phyloP scores from a whole-genome alignment of 75 land plant genomes.

The Gnetum montanum region DNA sequence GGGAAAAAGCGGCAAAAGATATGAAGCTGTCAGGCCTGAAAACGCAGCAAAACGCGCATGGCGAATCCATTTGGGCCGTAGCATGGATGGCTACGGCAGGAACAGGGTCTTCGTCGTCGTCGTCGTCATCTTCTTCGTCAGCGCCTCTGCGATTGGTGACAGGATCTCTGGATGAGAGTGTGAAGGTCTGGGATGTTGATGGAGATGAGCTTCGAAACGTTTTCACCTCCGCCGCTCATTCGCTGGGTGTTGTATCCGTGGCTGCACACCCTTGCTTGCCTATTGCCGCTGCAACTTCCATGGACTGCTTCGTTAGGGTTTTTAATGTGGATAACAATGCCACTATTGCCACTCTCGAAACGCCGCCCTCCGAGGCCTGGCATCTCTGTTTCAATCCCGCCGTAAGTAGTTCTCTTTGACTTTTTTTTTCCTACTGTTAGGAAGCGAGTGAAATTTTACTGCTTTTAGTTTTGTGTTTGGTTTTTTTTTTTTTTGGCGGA shows the following conservation, averaged over 20 bases:
- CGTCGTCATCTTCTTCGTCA: too few relatives aligned
- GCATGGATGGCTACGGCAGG: constrained; percentile 84
- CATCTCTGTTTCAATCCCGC: constrained; percentile 84
- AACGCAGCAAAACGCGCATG: constrained; percentile 66
- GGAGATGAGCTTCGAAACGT: constrained; percentile 61
- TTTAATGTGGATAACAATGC: constrained; percentile 78
- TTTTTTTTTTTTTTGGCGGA: too few relatives aligned
- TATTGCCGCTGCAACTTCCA: constrained; percentile 86
- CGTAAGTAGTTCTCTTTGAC: constrained; percentile 22
- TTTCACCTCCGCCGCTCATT: constrained; percentile 72
- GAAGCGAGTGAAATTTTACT: too few relatives aligned
- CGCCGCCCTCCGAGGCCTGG: constrained; percentile 96
- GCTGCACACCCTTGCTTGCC: constrained; percentile 80
- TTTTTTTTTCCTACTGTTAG: too few relatives aligned
- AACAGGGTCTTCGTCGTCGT: too few relatives aligned
- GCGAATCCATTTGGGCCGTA: constrained; percentile 85
- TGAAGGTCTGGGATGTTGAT: constrained; percentile 92
- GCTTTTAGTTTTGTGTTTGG: too few relatives aligned
- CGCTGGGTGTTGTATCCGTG: constrained; percentile 90
- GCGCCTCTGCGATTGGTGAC: constrained; percentile 63
- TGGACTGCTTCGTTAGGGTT: constrained; percentile 89
- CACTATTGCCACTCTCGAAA: constrained; percentile 82
- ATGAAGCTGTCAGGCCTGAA: constrained; percentile 91
- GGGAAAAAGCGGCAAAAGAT: neutral
- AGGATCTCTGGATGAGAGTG: constrained; percentile 92